Conservation (phyloP, 2,329 filamentous ascomycete genomes). For the Aspergillaceae sp. region DNA sequence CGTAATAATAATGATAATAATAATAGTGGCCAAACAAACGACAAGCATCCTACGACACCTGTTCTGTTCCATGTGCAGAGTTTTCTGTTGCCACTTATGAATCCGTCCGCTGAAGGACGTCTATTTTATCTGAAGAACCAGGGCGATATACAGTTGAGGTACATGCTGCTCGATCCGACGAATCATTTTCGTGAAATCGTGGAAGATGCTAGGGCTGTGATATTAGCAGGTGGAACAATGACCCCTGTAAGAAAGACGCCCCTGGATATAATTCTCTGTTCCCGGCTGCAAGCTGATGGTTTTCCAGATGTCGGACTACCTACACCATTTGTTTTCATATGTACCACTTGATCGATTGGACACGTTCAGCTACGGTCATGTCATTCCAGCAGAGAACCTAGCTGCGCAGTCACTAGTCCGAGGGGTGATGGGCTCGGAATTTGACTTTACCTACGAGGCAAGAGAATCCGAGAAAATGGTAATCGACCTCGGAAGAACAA, state of each 20-base stretch:
- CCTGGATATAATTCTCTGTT: background rate
- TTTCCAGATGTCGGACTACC: slow-evolving; percentile 70
- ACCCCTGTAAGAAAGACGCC: slow-evolving; percentile 53
- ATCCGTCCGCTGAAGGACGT: slow-evolving; percentile 62
- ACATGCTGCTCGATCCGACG: slow-evolving; percentile 82
- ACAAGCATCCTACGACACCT: slow-evolving; percentile 35
- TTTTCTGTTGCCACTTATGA: slow-evolving; percentile 75
- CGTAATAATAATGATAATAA: slow-evolving; percentile 31
- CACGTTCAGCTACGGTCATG: slow-evolving; percentile 87
- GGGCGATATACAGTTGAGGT: slow-evolving; percentile 57
- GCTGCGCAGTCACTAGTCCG: slow-evolving; percentile 63
- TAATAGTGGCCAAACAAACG: slow-evolving; percentile 24
- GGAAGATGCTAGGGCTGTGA: slow-evolving; percentile 72
- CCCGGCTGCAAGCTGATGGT: background rate
- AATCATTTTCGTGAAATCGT: slow-evolving; percentile 86
- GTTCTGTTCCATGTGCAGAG: slow-evolving; percentile 55
- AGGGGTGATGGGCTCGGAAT: slow-evolving; percentile 43
- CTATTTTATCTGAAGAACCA: slow-evolving; percentile 48
- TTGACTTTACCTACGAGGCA: slow-evolving; percentile 83
- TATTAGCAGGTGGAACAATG: slow-evolving; percentile 94
- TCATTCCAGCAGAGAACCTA: slow-evolving; percentile 75
- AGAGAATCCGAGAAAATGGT: slow-evolving; percentile 60
- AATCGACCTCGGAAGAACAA: slow-evolving; percentile 60
- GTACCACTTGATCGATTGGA: slow-evolving; percentile 55
- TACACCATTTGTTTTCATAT: slow-evolving; percentile 73